Evolutionary conservation across 2,329 filamentous ascomycete species (phyloP).

Genomic region (Colletotrichum liriopes): DNA sequence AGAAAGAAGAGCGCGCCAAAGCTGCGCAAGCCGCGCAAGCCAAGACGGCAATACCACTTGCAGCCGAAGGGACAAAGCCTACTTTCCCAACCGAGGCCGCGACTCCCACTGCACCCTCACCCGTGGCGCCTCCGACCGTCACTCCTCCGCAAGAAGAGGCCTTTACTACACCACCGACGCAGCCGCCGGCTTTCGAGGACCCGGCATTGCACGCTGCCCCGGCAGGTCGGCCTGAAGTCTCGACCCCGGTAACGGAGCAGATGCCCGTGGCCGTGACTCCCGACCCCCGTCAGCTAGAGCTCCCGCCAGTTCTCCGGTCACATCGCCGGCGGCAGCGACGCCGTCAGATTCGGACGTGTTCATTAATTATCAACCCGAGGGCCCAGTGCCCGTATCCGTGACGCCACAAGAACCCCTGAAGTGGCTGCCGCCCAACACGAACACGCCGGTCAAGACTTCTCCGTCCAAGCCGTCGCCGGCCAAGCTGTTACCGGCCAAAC

Average conservation of each 20-base stretch:
- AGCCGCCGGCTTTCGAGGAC: neutral
- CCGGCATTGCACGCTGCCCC: conserved; percentile 17
- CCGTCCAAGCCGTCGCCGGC: conserved; percentile 52
- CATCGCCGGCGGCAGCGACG: conserved; percentile 45
- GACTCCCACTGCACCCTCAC: conserved; percentile 15
- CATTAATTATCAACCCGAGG: conserved; percentile 71
- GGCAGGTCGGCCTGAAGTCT: conserved; percentile 6
- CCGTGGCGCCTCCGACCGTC: conserved; percentile 17
- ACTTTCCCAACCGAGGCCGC: conserved; percentile 15
- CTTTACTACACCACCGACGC: conserved; percentile 17
- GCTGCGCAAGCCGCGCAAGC: conserved; percentile 42
- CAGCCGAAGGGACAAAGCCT: conserved; percentile 36
- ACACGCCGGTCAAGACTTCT: conserved; percentile 48
- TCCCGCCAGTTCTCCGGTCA: conserved; percentile 51
- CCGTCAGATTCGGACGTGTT: conserved; percentile 59
- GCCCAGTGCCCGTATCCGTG: conserved; percentile 59
- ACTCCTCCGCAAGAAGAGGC: conserved; percentile 32
- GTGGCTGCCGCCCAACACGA: conserved; percentile 67
- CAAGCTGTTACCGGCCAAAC: conserved; percentile 51
- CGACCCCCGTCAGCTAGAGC: conserved; percentile 45
- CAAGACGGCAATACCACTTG: conserved; percentile 46
- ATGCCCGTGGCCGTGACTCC: conserved; percentile 37
- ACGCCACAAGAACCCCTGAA: conserved; percentile 59
- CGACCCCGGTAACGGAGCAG: conserved; percentile 31
- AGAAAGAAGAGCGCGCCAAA: conserved; percentile 68